phyloP scores from a whole-genome alignment of 441 rosid species.

The Mallotus repandus region DNA sequence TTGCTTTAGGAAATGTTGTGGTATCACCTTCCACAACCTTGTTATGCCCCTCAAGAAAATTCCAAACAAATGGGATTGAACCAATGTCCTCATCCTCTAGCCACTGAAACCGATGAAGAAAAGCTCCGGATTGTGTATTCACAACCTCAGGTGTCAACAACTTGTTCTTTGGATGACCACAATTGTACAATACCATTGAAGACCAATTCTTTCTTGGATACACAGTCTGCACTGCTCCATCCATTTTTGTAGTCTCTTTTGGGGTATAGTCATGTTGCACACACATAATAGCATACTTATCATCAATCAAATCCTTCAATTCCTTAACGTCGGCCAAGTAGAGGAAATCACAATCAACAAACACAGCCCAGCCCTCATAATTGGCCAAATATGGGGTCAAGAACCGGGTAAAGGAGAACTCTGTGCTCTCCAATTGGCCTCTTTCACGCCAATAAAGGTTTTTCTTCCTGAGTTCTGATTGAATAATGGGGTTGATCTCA shows the following conservation, averaged over 20 bases:
- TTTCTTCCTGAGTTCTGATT: constrained; percentile 67
- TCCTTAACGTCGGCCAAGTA: constrained; percentile 79
- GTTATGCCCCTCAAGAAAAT: constrained; percentile 94
- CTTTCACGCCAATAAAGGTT: constrained; percentile 84
- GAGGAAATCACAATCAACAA: constrained; percentile 93
- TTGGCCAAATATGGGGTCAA: constrained; percentile 76
- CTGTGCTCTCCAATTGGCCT: constrained; percentile 84
- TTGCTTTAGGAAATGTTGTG: constrained; percentile 64
- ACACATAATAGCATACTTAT: constrained; percentile 92
- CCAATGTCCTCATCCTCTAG: constrained; percentile 87
- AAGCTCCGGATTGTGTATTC: constrained; percentile 65
- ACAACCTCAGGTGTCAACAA: constrained; percentile 58
- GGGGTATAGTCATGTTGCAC: constrained; percentile 94
- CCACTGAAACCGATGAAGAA: constrained; percentile 91
- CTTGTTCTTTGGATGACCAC: constrained; percentile 91
- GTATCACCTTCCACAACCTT: constrained; percentile 61
- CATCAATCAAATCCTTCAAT: constrained; percentile 67
- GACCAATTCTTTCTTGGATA: constrained; percentile 99
- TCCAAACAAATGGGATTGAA: constrained; percentile 81
- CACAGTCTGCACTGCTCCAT: constrained; percentile 89
- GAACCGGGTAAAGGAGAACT: constrained; percentile 90
- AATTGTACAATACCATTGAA: constrained; percentile 93
- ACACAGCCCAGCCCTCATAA: constrained; percentile 95
- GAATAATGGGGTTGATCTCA: constrained; percentile 72
- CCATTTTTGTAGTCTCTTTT: constrained; percentile 93